Base-by-base conservation (phyloP, 495 filamentous ascomycete species). In the Hypoxylon crocopeplum region DNA sequence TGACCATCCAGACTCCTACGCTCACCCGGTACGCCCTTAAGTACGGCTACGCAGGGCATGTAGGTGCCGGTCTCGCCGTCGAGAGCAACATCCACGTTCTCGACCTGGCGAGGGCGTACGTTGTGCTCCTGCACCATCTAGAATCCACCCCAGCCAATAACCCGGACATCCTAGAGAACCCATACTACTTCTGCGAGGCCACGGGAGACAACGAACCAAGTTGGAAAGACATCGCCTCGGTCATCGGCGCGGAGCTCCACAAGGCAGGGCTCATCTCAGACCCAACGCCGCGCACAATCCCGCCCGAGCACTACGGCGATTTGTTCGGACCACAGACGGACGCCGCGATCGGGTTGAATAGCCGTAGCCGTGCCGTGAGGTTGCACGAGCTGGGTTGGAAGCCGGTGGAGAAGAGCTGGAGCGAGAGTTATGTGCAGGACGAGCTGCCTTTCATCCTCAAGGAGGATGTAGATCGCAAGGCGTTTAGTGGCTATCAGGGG, bases 71-170 rank as follows among this genome's bases (percentile, higher is more conserved):
- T 6, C 77, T 84, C 63, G 80, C 84, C 20, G 64, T 82, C 42
- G 90, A 89, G 87, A 85, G 87, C 45, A 82, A 88, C 62, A 79
- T 93, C 34, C 84, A 92, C 67, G 77, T 93, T 4, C 76, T 82
- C n/a, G 90, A 94, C 69, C 72, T 94, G 10, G 83, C 81, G 53
- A 77, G 83, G 20, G 69, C 88, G 3, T 92, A 84, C 65, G 64
- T 88, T 0, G 67, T 75, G 6, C 72, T 93, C 1, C 42, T 81
- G 5, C 69, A 71, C 52, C 63, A 69, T 20, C 83, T 85, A 5
- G 87, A 90, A 42, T 84, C 84, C 1, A 88, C 87, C 15, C 55
- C 66, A 29, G 46, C 51, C 1, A 33, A 22, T 10, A 62, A 64
- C 25, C 56, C 81, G n/a, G 85, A 86, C n/a, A 83, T 88, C 2